Evolutionary conservation across 139 green algal species (phyloP), one percentile per base, ranked within the genome.

Genomic region (Picochlorum costavermella): DNA sequence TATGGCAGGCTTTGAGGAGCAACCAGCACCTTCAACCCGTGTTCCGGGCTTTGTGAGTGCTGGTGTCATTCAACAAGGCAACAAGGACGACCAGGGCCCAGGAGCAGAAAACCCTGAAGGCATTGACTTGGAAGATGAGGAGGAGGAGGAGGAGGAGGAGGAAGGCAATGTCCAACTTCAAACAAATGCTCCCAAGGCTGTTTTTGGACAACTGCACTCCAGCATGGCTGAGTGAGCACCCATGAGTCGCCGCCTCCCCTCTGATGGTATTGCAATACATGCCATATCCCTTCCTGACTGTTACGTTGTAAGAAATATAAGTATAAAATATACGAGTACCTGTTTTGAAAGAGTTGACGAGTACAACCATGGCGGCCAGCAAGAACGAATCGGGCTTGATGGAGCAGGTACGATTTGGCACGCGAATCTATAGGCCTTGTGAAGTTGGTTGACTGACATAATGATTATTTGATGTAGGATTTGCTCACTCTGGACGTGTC

Each of bases 91-190:
- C 4, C 56, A 59, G 61, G 50, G 40, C 30, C 37, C 25, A 49
- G 50, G 20, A 30, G 13, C 12, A 33, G 36, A 69, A n/a, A 98
- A 98, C 66, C 86, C 89, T 16, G 92, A 98, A 71, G 90, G 96
- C 33, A 94, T 98, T 17, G 91, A 96, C 13, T 23, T 97, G 16
- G 87, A 73, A 5, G 80, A 81, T 3, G 83, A 84, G 16, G 80
- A 85, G 1, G 86, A 23, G 20, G 20, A 85, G 1, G 86, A 23
- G 20, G 20, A 84, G 16, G 80, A 85, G 1, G 86, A 79, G 9
- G 81, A 66, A 16, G 73, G 51, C 1, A 78, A 75, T 5, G 64
- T 84, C 28, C 74, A 85, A 26, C 31, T 96, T 50, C 53, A 78
- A 56, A 58, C 86, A 60, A 90, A 88, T 65, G 87, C 97, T 31